A percentile compares a stretch with the other conserved stretches of the same genome.
phyloP scores from a whole-genome alignment of 2,329 filamentous ascomycete genomes.

The Epichloe sibirici region DNA sequence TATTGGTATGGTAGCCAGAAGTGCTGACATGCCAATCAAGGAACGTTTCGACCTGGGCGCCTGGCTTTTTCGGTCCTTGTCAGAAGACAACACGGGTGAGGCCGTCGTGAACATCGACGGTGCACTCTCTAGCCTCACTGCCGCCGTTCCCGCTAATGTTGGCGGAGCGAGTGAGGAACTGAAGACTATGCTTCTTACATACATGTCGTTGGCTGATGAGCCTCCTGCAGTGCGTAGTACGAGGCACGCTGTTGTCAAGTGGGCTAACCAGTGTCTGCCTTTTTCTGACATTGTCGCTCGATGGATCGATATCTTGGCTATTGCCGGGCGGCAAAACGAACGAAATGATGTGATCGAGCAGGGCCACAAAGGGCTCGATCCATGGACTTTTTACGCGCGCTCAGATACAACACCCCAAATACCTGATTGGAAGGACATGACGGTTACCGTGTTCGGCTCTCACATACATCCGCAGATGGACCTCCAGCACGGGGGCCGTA shows the following conservation, averaged over 20 bases:
- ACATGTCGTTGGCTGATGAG: slow-evolving; percentile 46
- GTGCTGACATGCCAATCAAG: slow-evolving; percentile 42
- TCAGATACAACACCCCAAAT: slow-evolving; percentile 27
- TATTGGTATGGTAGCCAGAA: slow-evolving; percentile 67
- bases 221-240: slow-evolving; percentile 54
- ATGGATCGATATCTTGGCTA: slow-evolving; percentile 79
- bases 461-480: slow-evolving; percentile 17
- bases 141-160: slow-evolving; percentile 26
- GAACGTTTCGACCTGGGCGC: slow-evolving; percentile 43
- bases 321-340: slow-evolving; percentile 53
- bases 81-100: slow-evolving; percentile 63
- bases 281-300: slow-evolving; percentile 68
- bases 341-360: slow-evolving; percentile 80
- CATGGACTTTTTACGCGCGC: slow-evolving; percentile 39
- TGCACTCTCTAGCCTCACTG: slow-evolving; percentile 62
- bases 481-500: background rate
- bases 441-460: slow-evolving; percentile 34
- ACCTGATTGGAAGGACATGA: slow-evolving; percentile 41
- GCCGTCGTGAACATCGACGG: slow-evolving; percentile 84
- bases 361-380: slow-evolving; percentile 75
- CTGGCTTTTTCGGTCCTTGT: slow-evolving; percentile 77
- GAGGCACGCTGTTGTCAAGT: slow-evolving; percentile 72
- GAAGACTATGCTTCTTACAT: slow-evolving; percentile 49
- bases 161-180: slow-evolving; percentile 22
- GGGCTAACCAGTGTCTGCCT: slow-evolving; percentile 76